These are phyloP conservation scores for Waltiozyma sp. DNA, from an alignment of 1,139 yeast genomes.

Conservation along the genomic window DNA sequence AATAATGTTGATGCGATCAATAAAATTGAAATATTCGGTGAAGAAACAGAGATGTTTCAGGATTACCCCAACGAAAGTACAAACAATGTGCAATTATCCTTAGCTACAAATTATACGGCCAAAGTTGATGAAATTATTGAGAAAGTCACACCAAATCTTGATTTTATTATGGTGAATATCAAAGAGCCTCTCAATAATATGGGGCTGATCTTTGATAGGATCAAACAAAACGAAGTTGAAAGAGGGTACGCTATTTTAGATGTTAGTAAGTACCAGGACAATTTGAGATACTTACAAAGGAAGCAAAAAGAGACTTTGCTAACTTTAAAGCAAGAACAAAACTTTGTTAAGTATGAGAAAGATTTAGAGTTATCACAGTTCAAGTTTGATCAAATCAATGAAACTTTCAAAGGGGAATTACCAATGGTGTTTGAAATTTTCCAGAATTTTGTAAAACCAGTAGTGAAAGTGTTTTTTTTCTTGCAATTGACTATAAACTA, in stretches of 20 bases:
- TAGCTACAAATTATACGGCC: neutral
- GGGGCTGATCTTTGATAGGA: slow-evolving; percentile 16
- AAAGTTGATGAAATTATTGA: slow-evolving; percentile 10
- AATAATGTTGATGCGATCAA: neutral
- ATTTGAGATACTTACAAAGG: slow-evolving; percentile 7
- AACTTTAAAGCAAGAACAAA: slow-evolving; percentile 27
- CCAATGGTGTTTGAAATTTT: slow-evolving; percentile 27
- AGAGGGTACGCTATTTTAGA: slow-evolving; percentile 29
- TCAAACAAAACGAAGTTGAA: slow-evolving; percentile 21
- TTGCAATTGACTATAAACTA: slow-evolving; percentile 25
- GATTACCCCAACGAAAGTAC: neutral
- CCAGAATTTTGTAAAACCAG: slow-evolving; percentile 15
- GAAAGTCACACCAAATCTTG: slow-evolving; percentile 15
- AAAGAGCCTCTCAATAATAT: slow-evolving; percentile 19
- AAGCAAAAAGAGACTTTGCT: slow-evolving; percentile 16
- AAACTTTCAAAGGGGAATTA: slow-evolving; percentile 27
- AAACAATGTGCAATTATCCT: neutral
- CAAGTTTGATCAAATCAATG: slow-evolving; percentile 26
- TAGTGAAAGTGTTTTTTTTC: slow-evolving; percentile 21
- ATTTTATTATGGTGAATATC: slow-evolving; percentile 11
- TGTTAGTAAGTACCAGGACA: slow-evolving; percentile 22
- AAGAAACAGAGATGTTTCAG: neutral
- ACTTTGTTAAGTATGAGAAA: slow-evolving; percentile 21
- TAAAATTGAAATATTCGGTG: too few relatives aligned
- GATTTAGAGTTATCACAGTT: slow-evolving; percentile 15